Conservation (phyloP, 768 basidiomycete genomes). For the Hericium erinaceus region DNA sequence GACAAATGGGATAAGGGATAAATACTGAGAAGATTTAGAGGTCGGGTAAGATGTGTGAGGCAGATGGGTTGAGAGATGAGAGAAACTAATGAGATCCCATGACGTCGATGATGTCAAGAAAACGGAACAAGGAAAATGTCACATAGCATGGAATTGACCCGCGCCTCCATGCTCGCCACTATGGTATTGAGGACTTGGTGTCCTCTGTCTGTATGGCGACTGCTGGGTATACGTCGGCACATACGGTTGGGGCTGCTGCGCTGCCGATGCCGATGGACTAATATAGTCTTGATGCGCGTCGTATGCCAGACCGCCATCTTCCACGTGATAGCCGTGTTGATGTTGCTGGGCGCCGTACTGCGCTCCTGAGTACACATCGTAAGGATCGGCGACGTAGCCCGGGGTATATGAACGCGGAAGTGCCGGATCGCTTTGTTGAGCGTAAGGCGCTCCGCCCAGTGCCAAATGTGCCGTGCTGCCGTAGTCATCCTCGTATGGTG, state of each 20-base stretch:
- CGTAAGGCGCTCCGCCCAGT: conserved; percentile 48
- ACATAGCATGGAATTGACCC: neutral
- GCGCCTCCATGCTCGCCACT: neutral
- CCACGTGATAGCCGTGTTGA: neutral
- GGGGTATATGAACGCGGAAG: neutral
- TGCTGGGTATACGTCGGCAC: neutral
- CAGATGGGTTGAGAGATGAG: too few relatives aligned
- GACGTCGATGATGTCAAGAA: neutral
- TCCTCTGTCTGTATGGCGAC: neutral
- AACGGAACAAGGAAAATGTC: neutral
- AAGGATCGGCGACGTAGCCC: conserved; percentile 31
- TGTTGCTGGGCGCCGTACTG: neutral
- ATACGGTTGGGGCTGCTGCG: neutral
- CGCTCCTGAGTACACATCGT: conserved; percentile 35
- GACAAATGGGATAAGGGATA: too few relatives aligned
- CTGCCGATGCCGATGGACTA: neutral
- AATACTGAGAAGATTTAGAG: too few relatives aligned
- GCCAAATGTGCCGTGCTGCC: conserved; percentile 56
- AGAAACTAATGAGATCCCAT: too few relatives aligned
- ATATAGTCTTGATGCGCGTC: neutral
- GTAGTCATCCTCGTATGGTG: conserved; percentile 60
- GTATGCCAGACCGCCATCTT: neutral
- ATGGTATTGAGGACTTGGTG: neutral
- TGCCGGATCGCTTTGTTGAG: conserved; percentile 26
- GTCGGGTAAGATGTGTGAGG: too few relatives aligned